Evolutionary conservation across 805 yeast genomes (phyloP).

Genomic region (Wickerhamiella dianesei): DNA sequence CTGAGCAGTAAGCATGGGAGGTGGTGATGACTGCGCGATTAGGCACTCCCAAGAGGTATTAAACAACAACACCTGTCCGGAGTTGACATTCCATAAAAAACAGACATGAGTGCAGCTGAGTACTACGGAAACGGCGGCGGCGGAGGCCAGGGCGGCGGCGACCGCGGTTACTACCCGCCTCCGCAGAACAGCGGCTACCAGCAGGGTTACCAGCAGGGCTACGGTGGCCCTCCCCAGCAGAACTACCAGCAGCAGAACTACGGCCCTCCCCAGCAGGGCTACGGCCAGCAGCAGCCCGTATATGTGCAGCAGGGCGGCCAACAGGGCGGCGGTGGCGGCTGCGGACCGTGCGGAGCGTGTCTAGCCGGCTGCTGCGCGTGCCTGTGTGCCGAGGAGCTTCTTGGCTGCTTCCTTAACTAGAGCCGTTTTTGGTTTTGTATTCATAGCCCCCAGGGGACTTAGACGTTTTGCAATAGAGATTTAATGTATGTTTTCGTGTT

Average conservation of each 20-base stretch:
- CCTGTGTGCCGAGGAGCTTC: conserved; percentile 16
- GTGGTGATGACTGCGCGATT: background rate
- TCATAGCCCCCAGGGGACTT: background rate
- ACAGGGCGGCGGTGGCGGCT: conserved; percentile 16
- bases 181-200: conserved; percentile 14
- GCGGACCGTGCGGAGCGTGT: conserved; percentile 19
- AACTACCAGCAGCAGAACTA: conserved; percentile 15
- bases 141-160: conserved; percentile 14
- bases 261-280: conserved; percentile 19
- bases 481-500: too few relatives aligned
- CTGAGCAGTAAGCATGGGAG: background rate
- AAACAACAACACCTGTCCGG: background rate
- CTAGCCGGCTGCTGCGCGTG: conserved; percentile 18
- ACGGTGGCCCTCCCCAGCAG: conserved; percentile 13
- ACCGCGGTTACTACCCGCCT: conserved; percentile 5
- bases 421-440: conserved; percentile 1
- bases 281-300: conserved; percentile 25
- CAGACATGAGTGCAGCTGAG: conserved; percentile 13
- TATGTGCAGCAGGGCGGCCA: conserved; percentile 21
- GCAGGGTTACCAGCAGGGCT: conserved; percentile 20
- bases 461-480: too few relatives aligned
- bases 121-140: conserved; percentile 14
- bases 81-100: background rate
- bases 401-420: conserved; percentile 6
- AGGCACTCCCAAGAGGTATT: background rate